These are phyloP conservation scores for Kondoa subrosea DNA, from an alignment of 768 basidiomycete genomes.

Conservation along the genomic window DNA sequence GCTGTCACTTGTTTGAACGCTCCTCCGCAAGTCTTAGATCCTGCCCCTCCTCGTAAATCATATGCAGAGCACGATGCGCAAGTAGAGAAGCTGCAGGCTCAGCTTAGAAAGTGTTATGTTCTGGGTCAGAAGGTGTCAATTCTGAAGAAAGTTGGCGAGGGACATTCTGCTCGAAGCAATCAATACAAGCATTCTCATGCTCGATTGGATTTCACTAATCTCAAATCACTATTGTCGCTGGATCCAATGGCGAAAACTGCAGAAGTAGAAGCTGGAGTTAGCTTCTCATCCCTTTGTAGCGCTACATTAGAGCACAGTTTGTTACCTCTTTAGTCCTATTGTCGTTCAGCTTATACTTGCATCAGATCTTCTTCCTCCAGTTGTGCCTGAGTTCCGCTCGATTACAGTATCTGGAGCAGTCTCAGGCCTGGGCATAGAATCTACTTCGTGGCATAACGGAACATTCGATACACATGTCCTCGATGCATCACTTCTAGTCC, in stretches of 20 bases:
- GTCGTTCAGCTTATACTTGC: not conserved
- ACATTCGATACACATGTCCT: not conserved
- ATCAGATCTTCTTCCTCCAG: not conserved
- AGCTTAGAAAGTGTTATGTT: not conserved
- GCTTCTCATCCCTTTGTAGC: not conserved
- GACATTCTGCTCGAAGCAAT: not conserved
- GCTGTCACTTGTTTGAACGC: not conserved
- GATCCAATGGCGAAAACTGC: not conserved
- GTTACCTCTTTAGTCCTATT: not conserved
- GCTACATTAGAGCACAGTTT: not conserved
- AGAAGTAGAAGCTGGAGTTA: not conserved
- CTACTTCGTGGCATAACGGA: not conserved
- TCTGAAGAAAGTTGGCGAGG: not conserved
- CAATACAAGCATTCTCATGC: not conserved
- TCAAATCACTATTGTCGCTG: not conserved
- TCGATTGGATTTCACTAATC: not conserved
- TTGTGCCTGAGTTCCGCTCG: not conserved
- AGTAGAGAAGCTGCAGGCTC: not conserved
- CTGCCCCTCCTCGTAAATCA: not conserved
- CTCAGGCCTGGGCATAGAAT: not conserved
- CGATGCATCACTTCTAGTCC: not conserved
- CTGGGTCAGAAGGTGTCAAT: not conserved
- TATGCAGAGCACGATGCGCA: not conserved
- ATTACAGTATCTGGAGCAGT: not conserved
- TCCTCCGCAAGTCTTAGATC: not conserved